These are phyloP conservation scores for Nakazawaea siamensis DNA, from an alignment of 805 yeast species.

Conservation along the genomic window DNA sequence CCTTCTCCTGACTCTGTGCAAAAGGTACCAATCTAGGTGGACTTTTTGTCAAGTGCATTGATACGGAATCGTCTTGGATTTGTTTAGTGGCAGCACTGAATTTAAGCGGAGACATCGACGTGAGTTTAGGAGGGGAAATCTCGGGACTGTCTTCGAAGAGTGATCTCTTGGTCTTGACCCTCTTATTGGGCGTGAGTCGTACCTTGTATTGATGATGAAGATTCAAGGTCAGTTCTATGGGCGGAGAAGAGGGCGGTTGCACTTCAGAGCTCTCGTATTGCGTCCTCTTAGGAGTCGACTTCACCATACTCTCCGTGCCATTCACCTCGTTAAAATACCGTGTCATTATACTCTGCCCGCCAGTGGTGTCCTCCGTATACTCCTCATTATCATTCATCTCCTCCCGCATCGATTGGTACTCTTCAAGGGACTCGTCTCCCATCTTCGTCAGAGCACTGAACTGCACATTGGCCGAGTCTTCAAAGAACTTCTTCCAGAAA, in stretches of 20 bases:
- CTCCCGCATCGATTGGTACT: no score
- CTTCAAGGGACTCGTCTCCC: constrained; percentile 9
- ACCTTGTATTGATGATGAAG: constrained; percentile 8
- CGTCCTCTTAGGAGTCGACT: constrained; percentile 7
- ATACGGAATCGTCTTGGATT: neutral
- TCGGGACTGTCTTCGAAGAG: constrained; percentile 9
- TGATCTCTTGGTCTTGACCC: constrained; percentile 1
- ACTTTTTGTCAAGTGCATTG: constrained; percentile 2
- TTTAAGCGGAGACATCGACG: constrained; percentile 2
- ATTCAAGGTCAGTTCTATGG: constrained; percentile 1
- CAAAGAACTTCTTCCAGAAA: constrained; percentile 76
- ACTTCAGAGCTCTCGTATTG: no score
- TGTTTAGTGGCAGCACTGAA: neutral
- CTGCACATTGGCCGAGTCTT: constrained; percentile 63
- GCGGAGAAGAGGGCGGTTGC: constrained; percentile 9
- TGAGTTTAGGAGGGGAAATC: constrained; percentile 7
- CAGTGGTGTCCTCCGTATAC: constrained; percentile 12
- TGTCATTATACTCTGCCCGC: constrained; percentile 6
- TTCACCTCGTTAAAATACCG: constrained; percentile 8
- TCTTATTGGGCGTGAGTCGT: constrained; percentile 10
- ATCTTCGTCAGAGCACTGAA: constrained; percentile 42
- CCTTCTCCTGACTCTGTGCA: neutral
- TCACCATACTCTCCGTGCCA: neutral
- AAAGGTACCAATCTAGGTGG: constrained; percentile 11
- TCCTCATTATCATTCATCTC: constrained; percentile 10